Evolutionary conservation across 345 rosid species (phyloP).

Genomic region (Hibiscus tridactylites): DNA sequence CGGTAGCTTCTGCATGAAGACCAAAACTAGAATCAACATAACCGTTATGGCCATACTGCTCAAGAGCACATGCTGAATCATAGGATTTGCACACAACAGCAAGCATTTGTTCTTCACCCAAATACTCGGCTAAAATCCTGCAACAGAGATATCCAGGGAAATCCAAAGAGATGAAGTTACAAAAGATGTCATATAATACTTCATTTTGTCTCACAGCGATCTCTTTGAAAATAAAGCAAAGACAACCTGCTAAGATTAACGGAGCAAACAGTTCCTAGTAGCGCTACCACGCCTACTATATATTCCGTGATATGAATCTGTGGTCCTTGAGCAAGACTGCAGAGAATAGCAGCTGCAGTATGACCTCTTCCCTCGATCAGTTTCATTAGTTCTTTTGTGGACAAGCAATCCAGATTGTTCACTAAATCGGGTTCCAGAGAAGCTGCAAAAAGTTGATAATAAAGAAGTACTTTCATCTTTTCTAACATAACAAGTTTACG

Average conservation of each 20-base stretch:
- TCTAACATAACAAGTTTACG: background rate
- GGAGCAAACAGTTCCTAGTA: slow-evolving; percentile 46
- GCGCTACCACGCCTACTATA: slow-evolving; percentile 44
- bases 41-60: slow-evolving; percentile 24
- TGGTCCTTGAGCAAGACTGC: slow-evolving; percentile 19
- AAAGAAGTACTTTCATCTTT: background rate
- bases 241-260: slow-evolving; percentile 48
- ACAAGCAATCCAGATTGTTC: slow-evolving; percentile 15
- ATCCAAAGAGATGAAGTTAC: background rate
- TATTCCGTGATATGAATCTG: slow-evolving; percentile 15
- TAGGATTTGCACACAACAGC: slow-evolving; percentile 51
- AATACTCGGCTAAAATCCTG: slow-evolving; percentile 51
- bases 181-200: background rate
- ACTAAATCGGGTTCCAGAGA: slow-evolving; percentile 23
- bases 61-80: slow-evolving; percentile 25
- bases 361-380: slow-evolving; percentile 26
- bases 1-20: slow-evolving; percentile 36
- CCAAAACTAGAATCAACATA: slow-evolving; percentile 22
- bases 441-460: slow-evolving; percentile 19
- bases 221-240: background rate
- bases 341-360: slow-evolving; percentile 42
- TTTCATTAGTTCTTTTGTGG: slow-evolving; percentile 31
- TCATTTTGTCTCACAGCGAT: background rate
- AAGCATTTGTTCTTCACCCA: slow-evolving; percentile 64
- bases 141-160: background rate